Conservation (phyloP, 192 early-diverging fungal genomes). For the Coemansia sp. region DNA sequence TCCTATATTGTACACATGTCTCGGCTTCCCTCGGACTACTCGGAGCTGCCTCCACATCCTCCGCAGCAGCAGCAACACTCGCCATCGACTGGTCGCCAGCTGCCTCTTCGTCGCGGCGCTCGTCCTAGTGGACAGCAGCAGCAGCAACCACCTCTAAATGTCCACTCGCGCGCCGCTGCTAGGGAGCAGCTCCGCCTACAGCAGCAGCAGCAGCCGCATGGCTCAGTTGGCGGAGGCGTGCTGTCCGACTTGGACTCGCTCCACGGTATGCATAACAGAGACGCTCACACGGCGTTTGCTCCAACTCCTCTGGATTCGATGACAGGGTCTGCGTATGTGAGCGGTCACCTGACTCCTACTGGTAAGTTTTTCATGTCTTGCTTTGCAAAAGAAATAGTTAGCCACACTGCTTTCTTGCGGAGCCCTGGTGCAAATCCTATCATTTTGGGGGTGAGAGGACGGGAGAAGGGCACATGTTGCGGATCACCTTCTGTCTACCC, state of each 20-base stretch:
- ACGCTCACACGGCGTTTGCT: conserved; percentile 30
- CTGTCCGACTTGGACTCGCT: conserved; percentile 36
- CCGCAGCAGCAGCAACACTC: conserved; percentile 7
- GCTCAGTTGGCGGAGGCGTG: conserved; percentile 17
- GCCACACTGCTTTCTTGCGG: background rate
- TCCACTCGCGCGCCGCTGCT: conserved; percentile 27
- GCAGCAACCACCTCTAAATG: conserved; percentile 15
- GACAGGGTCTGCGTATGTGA: conserved; percentile 41
- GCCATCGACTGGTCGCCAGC: background rate
- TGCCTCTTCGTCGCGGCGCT: conserved; percentile 6
- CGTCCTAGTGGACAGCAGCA: conserved; percentile 12
- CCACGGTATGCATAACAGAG: conserved; percentile 20
- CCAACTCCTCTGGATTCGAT: conserved; percentile 38
- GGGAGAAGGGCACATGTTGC: background rate
- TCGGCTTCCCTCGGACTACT: background rate
- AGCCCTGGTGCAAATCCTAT: background rate
- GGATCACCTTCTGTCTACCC: conserved; percentile 7
- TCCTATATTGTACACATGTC: conserved; percentile 6
- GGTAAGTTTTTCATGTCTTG: conserved; percentile 26
- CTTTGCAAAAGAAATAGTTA: background rate
- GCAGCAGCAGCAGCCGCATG: conserved; percentile 11
- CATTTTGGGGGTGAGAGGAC: background rate
- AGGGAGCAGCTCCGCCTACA: conserved; percentile 34
- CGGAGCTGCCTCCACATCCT: conserved; percentile 1
- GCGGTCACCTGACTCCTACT: conserved; percentile 49